Conservation (phyloP, 208 protist species). For the Wallacemonas collosoma region DNA sequence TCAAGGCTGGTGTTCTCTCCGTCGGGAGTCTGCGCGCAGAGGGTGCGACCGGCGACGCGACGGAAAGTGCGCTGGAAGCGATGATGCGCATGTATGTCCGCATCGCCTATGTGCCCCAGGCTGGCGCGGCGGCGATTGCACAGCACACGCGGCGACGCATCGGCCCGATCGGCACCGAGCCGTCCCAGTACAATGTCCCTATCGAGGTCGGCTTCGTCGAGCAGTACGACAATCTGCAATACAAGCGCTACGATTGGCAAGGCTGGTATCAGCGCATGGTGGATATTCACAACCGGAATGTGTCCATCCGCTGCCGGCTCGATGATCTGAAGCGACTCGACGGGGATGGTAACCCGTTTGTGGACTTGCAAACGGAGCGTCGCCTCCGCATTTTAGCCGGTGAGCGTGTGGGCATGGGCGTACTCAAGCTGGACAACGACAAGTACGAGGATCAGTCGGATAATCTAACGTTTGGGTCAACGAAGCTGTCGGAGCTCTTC, state of each 20-base stretch:
- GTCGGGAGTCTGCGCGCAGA: background rate
- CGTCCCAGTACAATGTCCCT: conserved; percentile 77
- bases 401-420: conserved; percentile 83
- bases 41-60: background rate
- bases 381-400: conserved; percentile 80
- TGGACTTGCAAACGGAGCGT: conserved; percentile 84
- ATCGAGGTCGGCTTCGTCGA: conserved; percentile 86
- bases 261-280: conserved; percentile 92
- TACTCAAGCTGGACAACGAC: conserved; percentile 89
- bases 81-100: conserved; percentile 84
- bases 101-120: conserved; percentile 81
- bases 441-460: conserved; percentile 90
- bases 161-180: conserved; percentile 58
- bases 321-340: conserved; percentile 84
- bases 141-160: conserved; percentile 80
- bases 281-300: conserved; percentile 91
- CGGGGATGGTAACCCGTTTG: conserved; percentile 68
- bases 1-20: conserved; percentile 60
- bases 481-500: conserved; percentile 84
- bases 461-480: conserved; percentile 79
- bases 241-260: conserved; percentile 92
- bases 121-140: conserved; percentile 74
- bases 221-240: conserved; percentile 89
- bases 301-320: conserved; percentile 80
- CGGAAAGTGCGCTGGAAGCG: conserved; percentile 29